phyloP scores from a whole-genome alignment of 306 rosid species.

The Quercus robur region DNA sequence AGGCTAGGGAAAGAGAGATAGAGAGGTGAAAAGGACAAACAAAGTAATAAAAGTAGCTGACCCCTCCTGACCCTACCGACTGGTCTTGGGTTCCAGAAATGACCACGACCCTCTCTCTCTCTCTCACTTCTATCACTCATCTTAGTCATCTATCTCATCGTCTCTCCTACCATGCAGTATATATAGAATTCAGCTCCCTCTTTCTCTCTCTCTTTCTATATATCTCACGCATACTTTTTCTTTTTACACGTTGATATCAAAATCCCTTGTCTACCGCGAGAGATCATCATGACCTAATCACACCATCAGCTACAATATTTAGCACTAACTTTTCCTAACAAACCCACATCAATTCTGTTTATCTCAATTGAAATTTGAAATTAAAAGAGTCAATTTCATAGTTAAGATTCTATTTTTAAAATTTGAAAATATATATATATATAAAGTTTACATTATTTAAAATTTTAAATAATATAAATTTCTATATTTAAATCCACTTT shows the following conservation, averaged over 20 bases:
- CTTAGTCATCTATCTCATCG: conserved; percentile 8
- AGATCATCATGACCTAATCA: conserved; percentile 38
- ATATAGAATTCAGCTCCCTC: conserved; percentile 14
- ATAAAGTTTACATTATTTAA: too few species aligned
- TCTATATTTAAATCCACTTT: too few species aligned
- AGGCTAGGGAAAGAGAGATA: conserved; percentile 1
- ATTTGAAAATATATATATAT: too few species aligned
- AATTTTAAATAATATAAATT: too few species aligned
- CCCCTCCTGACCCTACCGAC: conserved; percentile 32
- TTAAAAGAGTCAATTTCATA: too few species aligned
- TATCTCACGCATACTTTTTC: conserved; percentile 1
- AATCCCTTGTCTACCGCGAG: conserved; percentile 9
- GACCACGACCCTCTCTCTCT: conserved; percentile 22
- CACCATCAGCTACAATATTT: conserved; percentile 12
- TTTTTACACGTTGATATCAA: conserved; percentile 11
- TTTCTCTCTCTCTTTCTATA: background rate
- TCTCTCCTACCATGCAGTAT: conserved; percentile 30
- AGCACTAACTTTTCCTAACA: background rate
- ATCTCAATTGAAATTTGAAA: too few species aligned
- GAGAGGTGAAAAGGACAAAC: conserved; percentile 33
- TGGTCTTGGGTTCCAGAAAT: conserved; percentile 36
- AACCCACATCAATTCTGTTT: too few species aligned
- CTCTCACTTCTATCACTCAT: background rate
- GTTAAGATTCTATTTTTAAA: too few species aligned
- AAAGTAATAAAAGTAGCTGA: conserved; percentile 22